Evolutionary conservation across 108 stramenopile species (phyloP), one percentile per base, ranked within the genome.

Genomic region (Bacterosira constricta): DNA sequence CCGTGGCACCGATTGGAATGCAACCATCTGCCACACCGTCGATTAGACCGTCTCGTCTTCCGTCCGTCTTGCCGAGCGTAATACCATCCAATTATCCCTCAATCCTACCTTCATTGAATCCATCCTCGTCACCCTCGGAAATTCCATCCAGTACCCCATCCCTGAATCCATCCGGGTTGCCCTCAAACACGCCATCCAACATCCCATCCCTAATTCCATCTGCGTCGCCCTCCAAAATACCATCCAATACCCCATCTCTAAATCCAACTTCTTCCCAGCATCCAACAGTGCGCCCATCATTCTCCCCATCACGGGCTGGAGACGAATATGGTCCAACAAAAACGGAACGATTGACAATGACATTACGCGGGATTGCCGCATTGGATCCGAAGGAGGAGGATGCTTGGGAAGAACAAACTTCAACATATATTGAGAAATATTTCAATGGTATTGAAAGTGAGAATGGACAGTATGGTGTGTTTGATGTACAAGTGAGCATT

Each of bases 391-490:
- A 23, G 13, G 36, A 37, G 12, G 25, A 23, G 13, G 36, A 37
- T 2, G 51, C 11, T 25, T 66, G 65, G 65, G 27, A 18, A 11
- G 26, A 53, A 13, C 18, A 37, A 5, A 66, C 65, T 10, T 32
- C 65, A 29, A 17, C 50, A 1, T 38, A 66, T 34, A 38, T 66
- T 38, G 36, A 53, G 36, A 25, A 27, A 9, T 66, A 27, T 37
- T 66, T 66, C 36, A 47, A 44, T n/a, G n/a, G n/a, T n/a, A n/a
- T n/a, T 9, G 36, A 12, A 23, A 50, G 26, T 23, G 47, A 6
- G 2, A 6, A 1, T 21, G 46, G 12, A 4, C 4, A 25, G 47
- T 41, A 51, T 7, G 15, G 12, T 1, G 52, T 41, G 6, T 66
- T n/a, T 27, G 38, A 66, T 38, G 23, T 53, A 1, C 3, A 1